Base-by-base conservation (phyloP, 768 basidiomycete species). In the Brasilioporus rufonigricans region DNA sequence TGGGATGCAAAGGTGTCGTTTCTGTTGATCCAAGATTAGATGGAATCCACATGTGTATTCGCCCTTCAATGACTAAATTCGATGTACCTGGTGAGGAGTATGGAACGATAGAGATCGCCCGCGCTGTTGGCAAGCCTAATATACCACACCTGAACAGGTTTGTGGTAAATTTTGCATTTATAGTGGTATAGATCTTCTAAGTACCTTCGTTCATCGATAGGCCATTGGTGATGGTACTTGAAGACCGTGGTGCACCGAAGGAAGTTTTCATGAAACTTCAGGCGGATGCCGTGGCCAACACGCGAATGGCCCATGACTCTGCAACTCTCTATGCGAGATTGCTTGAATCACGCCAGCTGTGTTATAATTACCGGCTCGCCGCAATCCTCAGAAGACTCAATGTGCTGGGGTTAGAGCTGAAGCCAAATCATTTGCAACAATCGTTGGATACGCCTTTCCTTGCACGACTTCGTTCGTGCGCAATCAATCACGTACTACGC, bases 1-100 rank as follows among this genome's bases (percentile, higher is more conserved):
- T 93, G 44, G 91, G 89, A 21, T 91, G 78, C 70, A 94, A 94
- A 69, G 93, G 92, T 0, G 81, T 94, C 23, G 87, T 93, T 1
- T 77, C 73, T 5, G 77, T 93, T 11, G 91, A 93, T 60, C 71
- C 79, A 43, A 71, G 72, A 45, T 61, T 73, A 18, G 59, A 70
- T 39, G 83, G 83, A 0, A 80, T 85, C 44, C 78, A 77, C 16
- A 88, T 93, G 86, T 78, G 85, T 27, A 65, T 91, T 9, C 76
- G 91, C 29, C 69, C 72, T 5, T 88, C 87, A 0, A 92, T 92
- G 89, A 78, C 77, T 31, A 93, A 93, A 60, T 93, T 39, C 39
- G 19, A 39, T 12, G 81, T 78, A 8, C 78, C 71, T 1, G 67
- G 75, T 3, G 70, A 77, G 35, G 78, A 71, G 40, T 63, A 63